phyloP scores from a whole-genome alignment of 2,329 filamentous ascomycete genomes.

The Neofusicoccum kwambonambiense region DNA sequence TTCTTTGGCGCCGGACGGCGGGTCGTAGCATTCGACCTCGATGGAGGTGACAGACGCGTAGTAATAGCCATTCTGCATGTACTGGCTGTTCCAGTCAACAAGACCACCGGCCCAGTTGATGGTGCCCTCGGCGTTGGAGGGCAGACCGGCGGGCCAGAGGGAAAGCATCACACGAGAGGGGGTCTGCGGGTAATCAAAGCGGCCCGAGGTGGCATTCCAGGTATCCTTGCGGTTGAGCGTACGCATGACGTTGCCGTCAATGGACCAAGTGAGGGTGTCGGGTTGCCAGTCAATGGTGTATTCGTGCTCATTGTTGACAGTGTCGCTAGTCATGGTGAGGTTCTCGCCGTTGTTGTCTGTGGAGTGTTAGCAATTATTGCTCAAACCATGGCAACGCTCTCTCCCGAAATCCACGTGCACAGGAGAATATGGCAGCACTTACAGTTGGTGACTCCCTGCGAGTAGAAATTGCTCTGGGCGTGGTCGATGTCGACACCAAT shows the following conservation, averaged over 20 bases:
- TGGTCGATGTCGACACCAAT: constrained; percentile 74
- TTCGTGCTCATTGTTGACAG: constrained; percentile 75
- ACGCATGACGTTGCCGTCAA: constrained; percentile 78
- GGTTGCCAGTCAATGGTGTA: constrained; percentile 94
- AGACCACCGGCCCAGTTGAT: constrained; percentile 87
- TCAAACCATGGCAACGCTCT: too few species aligned
- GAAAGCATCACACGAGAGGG: constrained; percentile 89
- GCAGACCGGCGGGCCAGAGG: constrained; percentile 88
- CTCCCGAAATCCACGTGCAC: not conserved
- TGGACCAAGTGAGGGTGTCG: constrained; percentile 79
- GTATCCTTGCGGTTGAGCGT: constrained; percentile 74
- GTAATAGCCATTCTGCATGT: constrained; percentile 89
- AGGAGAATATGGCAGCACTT: constrained; percentile 40
- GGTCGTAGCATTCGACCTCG: constrained; percentile 81
- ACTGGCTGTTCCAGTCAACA: constrained; percentile 79
- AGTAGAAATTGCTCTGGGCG: constrained; percentile 96
- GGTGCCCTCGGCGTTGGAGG: constrained; percentile 77
- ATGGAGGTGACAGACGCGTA: constrained; percentile 78
- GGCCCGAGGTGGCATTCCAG: constrained; percentile 79
- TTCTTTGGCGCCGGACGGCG: constrained; percentile 67
- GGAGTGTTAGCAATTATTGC: constrained; percentile 21
- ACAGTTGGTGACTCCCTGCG: constrained; percentile 90
- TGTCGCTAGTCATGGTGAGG: constrained; percentile 62
- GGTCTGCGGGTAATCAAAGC: constrained; percentile 87
- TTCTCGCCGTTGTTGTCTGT: constrained; percentile 75